Evolutionary conservation across 768 basidiomycete species (phyloP), one percentile per base, ranked within the genome.

Genomic region (Panellus pusillus): DNA sequence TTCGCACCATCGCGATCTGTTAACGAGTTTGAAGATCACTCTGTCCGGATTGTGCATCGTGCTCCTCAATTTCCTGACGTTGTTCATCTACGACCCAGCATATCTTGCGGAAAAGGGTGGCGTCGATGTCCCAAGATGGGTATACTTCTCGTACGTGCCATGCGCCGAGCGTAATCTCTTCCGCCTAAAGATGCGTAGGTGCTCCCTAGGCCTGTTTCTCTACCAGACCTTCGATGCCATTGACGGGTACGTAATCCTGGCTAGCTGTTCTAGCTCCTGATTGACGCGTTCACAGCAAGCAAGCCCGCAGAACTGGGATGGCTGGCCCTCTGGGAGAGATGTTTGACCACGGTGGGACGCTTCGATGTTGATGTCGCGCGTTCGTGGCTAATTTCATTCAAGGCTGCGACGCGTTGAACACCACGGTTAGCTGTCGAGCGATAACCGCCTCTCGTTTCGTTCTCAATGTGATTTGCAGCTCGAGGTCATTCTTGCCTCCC

Each of bases 321-420:
- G 89, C 93, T n/a, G 92, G 97, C 5, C 96, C 96, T 20, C 73
- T 98, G 29, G 97, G 97, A 15, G 91, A 99, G 69, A 87, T 98
- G 86, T 99, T 99, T 69, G 97, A 99, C 66, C 97, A 98, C 70
- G 96, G 94, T 87, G 61, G 44, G 76, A 11, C 29, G 9, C 37
- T 36, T 14, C 32, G 8, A 41, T 7, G 29, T 52, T 11, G 49
- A 15, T 24, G 15, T 28, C 32, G 11, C 3, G 27, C n/a, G 9
- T 15, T 5, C 52, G 37, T 44, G 19, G 3, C 29, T 41, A 39
- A 46, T 48, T 40, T 27, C 13, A 41, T 42, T 6, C 41, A 24
- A 91, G 89, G 90, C 4, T 94, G 91, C 65, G 93, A 96, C 66
- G 94, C 95, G 0, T 77, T 99, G 60, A 98, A 98, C 65, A 98